These are phyloP conservation scores for Hypoxylon crocopeplum DNA, from an alignment of 495 filamentous ascomycete species.

Conservation along the genomic window DNA sequence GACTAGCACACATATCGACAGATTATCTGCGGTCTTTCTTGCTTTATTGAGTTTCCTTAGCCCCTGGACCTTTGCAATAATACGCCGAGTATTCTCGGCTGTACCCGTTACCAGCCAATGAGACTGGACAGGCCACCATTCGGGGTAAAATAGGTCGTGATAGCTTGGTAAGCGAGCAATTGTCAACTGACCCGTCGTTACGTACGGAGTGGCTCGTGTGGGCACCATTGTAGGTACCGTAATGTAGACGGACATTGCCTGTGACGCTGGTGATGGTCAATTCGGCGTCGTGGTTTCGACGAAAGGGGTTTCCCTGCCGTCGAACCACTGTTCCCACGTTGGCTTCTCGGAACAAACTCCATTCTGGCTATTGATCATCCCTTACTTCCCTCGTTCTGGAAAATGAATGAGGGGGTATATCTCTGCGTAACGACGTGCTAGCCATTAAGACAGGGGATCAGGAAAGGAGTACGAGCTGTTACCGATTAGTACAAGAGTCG, in stretches of 20 bases:
- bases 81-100: constrained; percentile 22
- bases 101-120: constrained; percentile 28
- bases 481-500: background rate
- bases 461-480: background rate
- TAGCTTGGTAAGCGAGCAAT: constrained; percentile 23
- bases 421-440: constrained; percentile 15
- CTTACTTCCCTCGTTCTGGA: constrained; percentile 26
- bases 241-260: background rate
- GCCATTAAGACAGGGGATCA: constrained; percentile 9
- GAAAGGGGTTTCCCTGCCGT: constrained; percentile 16
- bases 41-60: constrained; percentile 15
- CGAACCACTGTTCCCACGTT: background rate
- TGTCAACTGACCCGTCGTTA: constrained; percentile 36
- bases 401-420: constrained; percentile 11
- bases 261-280: constrained; percentile 19
- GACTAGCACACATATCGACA: constrained; percentile 23
- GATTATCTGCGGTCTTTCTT: constrained; percentile 31
- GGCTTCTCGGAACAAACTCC: constrained; percentile 13
- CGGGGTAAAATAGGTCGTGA: constrained; percentile 1
- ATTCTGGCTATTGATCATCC: constrained; percentile 16
- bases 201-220: constrained; percentile 31
- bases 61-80: constrained; percentile 16
- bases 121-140: constrained; percentile 1
- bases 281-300: constrained; percentile 3
- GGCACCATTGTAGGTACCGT: constrained; percentile 1